Base-by-base conservation (phyloP, 768 basidiomycete species). In the Pholiota conissans region DNA sequence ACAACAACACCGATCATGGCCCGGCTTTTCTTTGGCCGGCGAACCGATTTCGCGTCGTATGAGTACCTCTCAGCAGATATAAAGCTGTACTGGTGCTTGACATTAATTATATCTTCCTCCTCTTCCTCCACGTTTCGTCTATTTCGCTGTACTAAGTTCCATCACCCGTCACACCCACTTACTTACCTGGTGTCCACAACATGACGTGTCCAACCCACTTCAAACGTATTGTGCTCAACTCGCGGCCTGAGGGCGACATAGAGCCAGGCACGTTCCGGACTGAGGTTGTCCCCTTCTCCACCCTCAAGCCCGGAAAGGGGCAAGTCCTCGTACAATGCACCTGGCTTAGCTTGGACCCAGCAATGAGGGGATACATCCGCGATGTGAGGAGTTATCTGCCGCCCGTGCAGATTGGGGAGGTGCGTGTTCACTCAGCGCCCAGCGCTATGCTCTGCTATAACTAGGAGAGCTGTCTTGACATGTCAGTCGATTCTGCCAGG, bases 261-360 rank as follows among this genome's bases (percentile, higher is more conserved):
- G 81, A 84, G 53, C 81, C 86, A 2, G 80, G 80, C 49, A 95
- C 93, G 0, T 95, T 96, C 76, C 79, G 83, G 42, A 78, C 74
- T 0, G 85, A 89, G 71, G 68, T 74, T 2, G 67, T 79, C 14
- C 76, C 83, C 1, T 79, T 82, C 60, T 74, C 79, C 61, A 71
- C 68, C 48, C 75, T 91, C 51, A 79, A 80, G 65, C 79, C 85
- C 5, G 79, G 78, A 1, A 60, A 70, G 18, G 70, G 73, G 22
- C 78, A 89, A 60, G 84, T 85, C 7, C 76, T 95, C 46, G 84
- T 98, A n/a, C 81, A 84, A 68, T 84, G 90, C 57, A 85, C 86
- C 47, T 95, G 87, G 78, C 67, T 93, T 29, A 87, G 86, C 30
- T 69, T 97, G 61, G 95, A 97, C 65, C 93, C 95, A 18, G 91